Conservation (phyloP, 441 rosid species). For the Adansonia grandidieri region DNA sequence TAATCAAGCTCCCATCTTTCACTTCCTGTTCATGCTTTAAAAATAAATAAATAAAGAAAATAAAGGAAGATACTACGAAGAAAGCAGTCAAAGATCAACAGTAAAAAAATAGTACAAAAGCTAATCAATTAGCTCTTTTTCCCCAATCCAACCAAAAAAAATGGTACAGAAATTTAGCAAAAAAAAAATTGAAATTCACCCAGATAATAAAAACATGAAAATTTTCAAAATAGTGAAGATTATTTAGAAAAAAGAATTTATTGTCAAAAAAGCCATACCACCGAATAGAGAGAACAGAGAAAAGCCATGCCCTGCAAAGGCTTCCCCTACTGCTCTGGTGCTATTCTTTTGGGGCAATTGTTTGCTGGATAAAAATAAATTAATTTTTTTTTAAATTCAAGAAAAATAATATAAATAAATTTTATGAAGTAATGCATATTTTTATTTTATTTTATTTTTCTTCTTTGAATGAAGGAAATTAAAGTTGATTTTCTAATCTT, state of each 20-base stretch:
- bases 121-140: constrained; percentile 9
- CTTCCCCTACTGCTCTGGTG: constrained; percentile 36
- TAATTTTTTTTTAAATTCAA: constrained; percentile 19
- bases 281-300: constrained; percentile 32
- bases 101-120: constrained; percentile 21
- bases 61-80: constrained; percentile 24
- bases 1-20: constrained; percentile 44
- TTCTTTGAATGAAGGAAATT: not conserved
- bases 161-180: constrained; percentile 38
- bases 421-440: not conserved
- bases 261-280: constrained; percentile 27
- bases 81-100: constrained; percentile 36
- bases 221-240: constrained; percentile 32
- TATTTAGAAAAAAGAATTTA: not conserved
- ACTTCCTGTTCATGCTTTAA: constrained; percentile 53
- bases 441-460: not conserved
- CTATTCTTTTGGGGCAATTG: constrained; percentile 43
- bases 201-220: constrained; percentile 39
- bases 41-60: constrained; percentile 33
- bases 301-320: constrained; percentile 45
- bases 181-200: constrained; percentile 27
- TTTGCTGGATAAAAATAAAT: constrained; percentile 29
- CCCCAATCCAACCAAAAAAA: constrained; percentile 5
- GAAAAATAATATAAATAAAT: constrained; percentile 27
- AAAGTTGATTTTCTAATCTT: not conserved